Conservation (phyloP, 2,329 filamentous ascomycete genomes). For the Colletotrichum viniferum region DNA sequence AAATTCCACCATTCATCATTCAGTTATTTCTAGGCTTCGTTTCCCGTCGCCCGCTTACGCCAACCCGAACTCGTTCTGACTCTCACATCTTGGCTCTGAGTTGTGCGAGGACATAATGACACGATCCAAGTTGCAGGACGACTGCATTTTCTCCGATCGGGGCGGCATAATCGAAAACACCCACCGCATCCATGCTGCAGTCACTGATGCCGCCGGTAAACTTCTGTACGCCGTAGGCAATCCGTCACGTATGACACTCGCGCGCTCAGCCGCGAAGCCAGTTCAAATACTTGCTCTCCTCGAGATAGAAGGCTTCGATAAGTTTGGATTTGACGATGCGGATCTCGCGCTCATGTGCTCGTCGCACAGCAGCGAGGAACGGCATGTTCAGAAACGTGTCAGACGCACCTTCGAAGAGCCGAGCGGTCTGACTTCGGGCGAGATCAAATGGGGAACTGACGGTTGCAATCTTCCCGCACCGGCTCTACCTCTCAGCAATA, state of each 20-base stretch:
- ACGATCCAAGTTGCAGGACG: background rate
- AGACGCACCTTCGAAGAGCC: background rate
- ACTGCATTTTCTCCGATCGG: background rate
- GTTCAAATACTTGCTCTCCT: background rate
- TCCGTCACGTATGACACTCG: background rate
- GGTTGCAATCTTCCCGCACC: background rate
- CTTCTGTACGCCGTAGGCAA: background rate
- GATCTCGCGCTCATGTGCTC: background rate
- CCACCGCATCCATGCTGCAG: background rate
- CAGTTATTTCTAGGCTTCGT: background rate
- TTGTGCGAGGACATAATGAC: background rate
- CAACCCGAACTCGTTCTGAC: background rate
- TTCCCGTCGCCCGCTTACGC: background rate
- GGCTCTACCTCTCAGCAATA: background rate
- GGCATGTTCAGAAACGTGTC: background rate
- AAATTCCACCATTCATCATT: background rate
- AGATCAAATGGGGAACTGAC: background rate
- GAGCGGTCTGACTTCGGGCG: fast-evolving
- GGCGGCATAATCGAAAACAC: background rate
- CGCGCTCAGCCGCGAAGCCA: background rate
- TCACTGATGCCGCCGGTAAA: background rate
- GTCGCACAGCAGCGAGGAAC: background rate
- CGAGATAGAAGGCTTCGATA: background rate
- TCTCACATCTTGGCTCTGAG: background rate
- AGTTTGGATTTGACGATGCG: background rate